Evolutionary conservation across 176 grass and related monocot species (phyloP).

Genomic region (Urochloa ruziziensis): DNA sequence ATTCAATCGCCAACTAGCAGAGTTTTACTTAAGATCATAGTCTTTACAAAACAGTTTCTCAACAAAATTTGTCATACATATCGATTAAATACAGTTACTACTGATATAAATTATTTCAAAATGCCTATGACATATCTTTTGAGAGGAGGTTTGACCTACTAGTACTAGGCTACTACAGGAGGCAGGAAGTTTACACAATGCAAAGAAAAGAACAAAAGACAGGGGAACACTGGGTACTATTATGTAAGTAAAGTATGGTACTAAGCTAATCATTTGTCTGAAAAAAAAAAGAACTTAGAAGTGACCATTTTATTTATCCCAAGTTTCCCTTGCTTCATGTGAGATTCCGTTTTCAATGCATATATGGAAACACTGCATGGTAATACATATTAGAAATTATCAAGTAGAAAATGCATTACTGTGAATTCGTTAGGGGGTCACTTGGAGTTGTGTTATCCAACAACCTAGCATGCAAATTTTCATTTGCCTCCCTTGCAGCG

Average conservation of each 20-base stretch:
- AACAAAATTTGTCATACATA: not conserved
- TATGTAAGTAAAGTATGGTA: too few relatives aligned
- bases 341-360: not conserved
- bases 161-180: not conserved
- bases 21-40: not conserved
- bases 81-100: not conserved
- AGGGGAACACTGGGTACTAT: too few relatives aligned
- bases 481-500: constrained; percentile 59
- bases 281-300: not conserved
- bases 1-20: too few relatives aligned
- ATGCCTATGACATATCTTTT: not conserved
- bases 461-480: constrained; percentile 77
- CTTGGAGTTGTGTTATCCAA: constrained; percentile 73
- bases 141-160: not conserved
- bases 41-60: not conserved
- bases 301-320: not conserved
- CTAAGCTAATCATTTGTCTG: not conserved
- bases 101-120: not conserved
- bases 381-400: constrained; percentile 8
- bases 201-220: not conserved
- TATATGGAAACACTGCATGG: not conserved
- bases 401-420: constrained; percentile 64
- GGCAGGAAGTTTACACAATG: not conserved
- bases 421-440: constrained; percentile 45
- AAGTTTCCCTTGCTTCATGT: not conserved